Evolutionary conservation across 2,329 filamentous ascomycete genomes (phyloP), one percentile per base, ranked within the genome.

Genomic region (Epichloe typhina): DNA sequence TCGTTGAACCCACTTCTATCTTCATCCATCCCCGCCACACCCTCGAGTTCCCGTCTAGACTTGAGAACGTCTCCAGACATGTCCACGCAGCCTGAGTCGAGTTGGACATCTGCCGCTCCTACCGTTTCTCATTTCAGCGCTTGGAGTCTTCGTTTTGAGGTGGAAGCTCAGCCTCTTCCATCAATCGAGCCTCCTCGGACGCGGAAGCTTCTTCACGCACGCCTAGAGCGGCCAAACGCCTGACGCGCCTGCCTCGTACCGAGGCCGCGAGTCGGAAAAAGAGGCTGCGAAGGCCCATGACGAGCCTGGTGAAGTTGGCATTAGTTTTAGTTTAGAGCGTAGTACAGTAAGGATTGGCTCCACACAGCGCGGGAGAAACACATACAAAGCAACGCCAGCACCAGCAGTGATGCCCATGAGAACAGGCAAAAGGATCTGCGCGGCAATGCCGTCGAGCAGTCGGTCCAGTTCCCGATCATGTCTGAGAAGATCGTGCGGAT

Each of bases 351-450:
- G 26, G 2, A 4, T 31, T 11, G 26, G 26, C 26, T 31, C 8
- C 3, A 31, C 26, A 11, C 26, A 11, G 8, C 9, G 9, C 8
- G 26, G 8, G 21, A 40, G 31, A 26, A 43, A 37, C 36, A 71
- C 74, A 62, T 70, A 77, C 74, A 86, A 64, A 65, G 83, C 84
- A 55, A 83, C 80, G 33, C 74, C 73, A 50, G 87, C 75, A 60
- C 84, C 85, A 43, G 82, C 81, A 23, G 80, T 73, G 55, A 88
- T 74, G 52, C 85, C 85, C 55, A 87, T 74, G 49, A 84, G 67
- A 49, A 87, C 72, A 2, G 85, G 84, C 39, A 88, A 70, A 46
- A 88, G 64, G 43, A 88, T 74, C 54, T 83, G 79, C 38, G 79
- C 70, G 55, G 76, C 71, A 47, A 84, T 71, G 58, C 76, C 76